phyloP scores from a whole-genome alignment of 2,329 filamentous ascomycete species.

The Chaetomiaceae sp. region DNA sequence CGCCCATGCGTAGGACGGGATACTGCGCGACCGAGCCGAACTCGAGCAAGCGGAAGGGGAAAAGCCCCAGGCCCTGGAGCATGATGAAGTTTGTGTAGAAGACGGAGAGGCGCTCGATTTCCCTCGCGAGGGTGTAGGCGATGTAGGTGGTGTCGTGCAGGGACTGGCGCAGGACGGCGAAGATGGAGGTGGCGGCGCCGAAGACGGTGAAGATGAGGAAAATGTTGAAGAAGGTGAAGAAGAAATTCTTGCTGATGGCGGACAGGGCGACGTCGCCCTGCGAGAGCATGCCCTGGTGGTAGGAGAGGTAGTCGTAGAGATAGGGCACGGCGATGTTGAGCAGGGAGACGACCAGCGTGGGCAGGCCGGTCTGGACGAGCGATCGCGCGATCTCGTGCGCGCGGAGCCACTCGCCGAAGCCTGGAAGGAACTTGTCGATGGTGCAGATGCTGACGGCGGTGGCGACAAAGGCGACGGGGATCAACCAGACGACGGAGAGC shows the following conservation, averaged over 20 bases:
- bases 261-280: conserved; percentile 92
- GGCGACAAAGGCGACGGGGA: conserved; percentile 73
- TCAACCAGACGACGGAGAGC: conserved; percentile 82
- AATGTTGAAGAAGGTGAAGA: conserved; percentile 99
- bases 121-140: conserved; percentile 66
- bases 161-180: conserved; percentile 63
- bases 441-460: conserved; percentile 74
- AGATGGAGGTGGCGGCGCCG: conserved; percentile 72
- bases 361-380: conserved; percentile 79
- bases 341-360: conserved; percentile 77
- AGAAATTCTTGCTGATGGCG: conserved; percentile 96
- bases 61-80: conserved; percentile 85
- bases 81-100: conserved; percentile 96
- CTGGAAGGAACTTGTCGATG: conserved; percentile 65
- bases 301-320: conserved; percentile 87
- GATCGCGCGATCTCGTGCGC: conserved; percentile 65
- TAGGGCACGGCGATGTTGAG: conserved; percentile 89
- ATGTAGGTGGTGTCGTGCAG: conserved; percentile 75
- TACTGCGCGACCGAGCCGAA: conserved; percentile 81
- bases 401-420: conserved; percentile 60
- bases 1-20: conserved; percentile 68
- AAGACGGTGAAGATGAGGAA: conserved; percentile 92
- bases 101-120: conserved; percentile 65
- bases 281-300: conserved; percentile 89
- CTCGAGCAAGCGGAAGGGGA: conserved; percentile 86